Evolutionary conservation across 805 yeast genomes (phyloP).

Genomic region (Metschnikowia peoriensis): DNA sequence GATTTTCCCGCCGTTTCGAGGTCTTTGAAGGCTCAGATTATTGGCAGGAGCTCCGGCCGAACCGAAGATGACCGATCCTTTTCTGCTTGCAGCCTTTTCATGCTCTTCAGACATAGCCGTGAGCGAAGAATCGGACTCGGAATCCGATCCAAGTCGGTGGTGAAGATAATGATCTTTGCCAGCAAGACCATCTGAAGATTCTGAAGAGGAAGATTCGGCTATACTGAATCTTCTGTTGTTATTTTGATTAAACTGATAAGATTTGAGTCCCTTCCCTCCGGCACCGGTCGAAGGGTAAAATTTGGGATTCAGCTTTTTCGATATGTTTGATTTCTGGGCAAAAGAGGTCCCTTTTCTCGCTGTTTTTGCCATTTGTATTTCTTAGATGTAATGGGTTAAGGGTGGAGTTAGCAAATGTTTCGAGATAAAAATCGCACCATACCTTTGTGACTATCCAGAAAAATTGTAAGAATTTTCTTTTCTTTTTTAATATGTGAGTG

Average conservation of each 20-base stretch:
- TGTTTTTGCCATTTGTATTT: constrained; percentile 29
- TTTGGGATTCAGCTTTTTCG: constrained; percentile 15
- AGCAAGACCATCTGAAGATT: constrained; percentile 23
- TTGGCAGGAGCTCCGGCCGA: background rate
- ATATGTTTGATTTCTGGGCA: constrained; percentile 8
- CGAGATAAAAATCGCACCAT: background rate
- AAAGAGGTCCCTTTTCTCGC: constrained; percentile 25
- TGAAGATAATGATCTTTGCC: constrained; percentile 9
- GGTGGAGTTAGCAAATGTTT: background rate
- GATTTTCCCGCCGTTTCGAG: constrained; percentile 1
- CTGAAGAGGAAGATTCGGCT: constrained; percentile 32
- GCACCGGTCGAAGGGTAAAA: constrained; percentile 11
- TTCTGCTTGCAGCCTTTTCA: constrained; percentile 15
- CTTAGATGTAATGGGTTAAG: background rate
- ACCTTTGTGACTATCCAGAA: background rate
- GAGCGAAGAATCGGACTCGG: constrained; percentile 39
- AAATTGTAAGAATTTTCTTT: too few relatives aligned
- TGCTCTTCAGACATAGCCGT: constrained; percentile 34
- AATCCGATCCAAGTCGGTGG: constrained; percentile 7
- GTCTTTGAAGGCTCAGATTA: background rate
- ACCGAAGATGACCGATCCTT: constrained; percentile 15
- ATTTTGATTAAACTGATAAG: constrained; percentile 18
- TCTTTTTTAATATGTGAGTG: too few relatives aligned
- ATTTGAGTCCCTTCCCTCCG: constrained; percentile 36
- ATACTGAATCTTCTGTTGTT: constrained; percentile 33